phyloP scores from a whole-genome alignment of 2,329 filamentous ascomycete genomes.

The Monosporascus sp. region DNA sequence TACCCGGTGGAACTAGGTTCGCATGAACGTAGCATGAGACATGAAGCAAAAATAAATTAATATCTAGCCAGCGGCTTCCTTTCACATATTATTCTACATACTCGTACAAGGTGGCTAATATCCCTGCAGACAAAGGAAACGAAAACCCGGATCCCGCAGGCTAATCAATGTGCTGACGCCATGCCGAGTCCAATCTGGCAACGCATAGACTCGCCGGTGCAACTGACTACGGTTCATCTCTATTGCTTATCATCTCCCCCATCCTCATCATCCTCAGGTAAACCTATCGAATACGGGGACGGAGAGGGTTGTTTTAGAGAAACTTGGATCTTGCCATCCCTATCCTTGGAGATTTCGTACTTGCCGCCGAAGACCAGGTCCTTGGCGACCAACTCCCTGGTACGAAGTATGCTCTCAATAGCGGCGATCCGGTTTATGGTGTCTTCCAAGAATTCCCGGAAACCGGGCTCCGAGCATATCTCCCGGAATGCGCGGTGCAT shows the following conservation, averaged over 20 bases:
- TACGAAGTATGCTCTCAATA: slow-evolving; percentile 89
- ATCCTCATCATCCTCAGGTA: slow-evolving; percentile 26
- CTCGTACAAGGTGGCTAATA: no score
- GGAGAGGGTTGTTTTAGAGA: slow-evolving; percentile 31
- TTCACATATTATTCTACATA: no score
- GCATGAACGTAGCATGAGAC: no score
- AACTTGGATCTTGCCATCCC: slow-evolving; percentile 31
- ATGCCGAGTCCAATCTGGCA: not conserved
- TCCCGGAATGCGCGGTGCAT: slow-evolving; percentile 91
- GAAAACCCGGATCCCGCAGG: not conserved
- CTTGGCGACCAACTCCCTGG: slow-evolving; percentile 92
- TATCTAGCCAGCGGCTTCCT: no score
- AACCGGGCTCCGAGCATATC: slow-evolving; percentile 71
- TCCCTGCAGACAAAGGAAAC: not conserved
- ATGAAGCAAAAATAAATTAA: no score
- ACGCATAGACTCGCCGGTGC: not conserved
- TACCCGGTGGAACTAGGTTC: no score
- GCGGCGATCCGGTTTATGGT: slow-evolving; percentile 83
- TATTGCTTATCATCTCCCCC: slow-evolving; percentile 7
- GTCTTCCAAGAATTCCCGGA: slow-evolving; percentile 74
- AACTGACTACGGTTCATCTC: not conserved
- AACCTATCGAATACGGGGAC: slow-evolving; percentile 17
- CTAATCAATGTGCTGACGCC: not conserved
- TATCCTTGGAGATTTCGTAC: slow-evolving; percentile 55
- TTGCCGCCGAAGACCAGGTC: slow-evolving; percentile 81